Conservation (phyloP, 176 grass and related monocot species). For the Cenchrus americanus region DNA sequence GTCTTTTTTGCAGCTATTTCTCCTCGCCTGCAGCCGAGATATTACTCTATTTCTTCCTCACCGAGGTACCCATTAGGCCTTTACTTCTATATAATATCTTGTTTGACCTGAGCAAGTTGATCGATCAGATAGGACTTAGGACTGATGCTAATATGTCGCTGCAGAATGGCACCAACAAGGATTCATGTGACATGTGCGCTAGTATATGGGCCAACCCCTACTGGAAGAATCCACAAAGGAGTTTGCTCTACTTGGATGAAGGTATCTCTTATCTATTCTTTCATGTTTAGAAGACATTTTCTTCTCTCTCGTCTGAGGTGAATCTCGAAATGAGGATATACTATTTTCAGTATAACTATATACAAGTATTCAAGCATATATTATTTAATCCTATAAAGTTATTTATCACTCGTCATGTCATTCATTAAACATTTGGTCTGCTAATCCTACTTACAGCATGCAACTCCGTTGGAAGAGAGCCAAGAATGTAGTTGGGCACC, state of each 20-base stretch:
- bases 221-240: slow-evolving; percentile 94
- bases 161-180: slow-evolving; percentile 78
- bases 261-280: slow-evolving; percentile 48
- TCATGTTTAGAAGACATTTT: slow-evolving; percentile 27
- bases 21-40: slow-evolving; percentile 85
- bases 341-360: background rate
- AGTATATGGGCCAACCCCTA: slow-evolving; percentile 69
- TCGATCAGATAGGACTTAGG: slow-evolving; percentile 10
- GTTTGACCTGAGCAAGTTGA: slow-evolving; percentile 9
- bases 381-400: slow-evolving; percentile 2
- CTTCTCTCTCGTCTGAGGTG: background rate
- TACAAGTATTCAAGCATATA: background rate
- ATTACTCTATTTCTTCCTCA: slow-evolving; percentile 97
- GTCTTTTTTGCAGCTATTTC: slow-evolving; percentile 89
- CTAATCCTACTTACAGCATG: slow-evolving; percentile 55
- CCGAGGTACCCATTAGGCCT: slow-evolving; percentile 58
- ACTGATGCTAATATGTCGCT: slow-evolving; percentile 44
- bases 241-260: slow-evolving; percentile 99
- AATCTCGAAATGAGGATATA: background rate
- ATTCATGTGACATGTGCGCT: slow-evolving; percentile 97
- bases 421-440: slow-evolving; percentile 34
- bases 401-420: background rate
- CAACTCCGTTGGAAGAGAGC: slow-evolving; percentile 68
- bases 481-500: slow-evolving; percentile 83
- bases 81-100: slow-evolving; percentile 7